Percentiles rank a stretch among this genome's conserved stretches.
phyloP scores from a whole-genome alignment of 345 rosid genomes.

The Populus deltoides region DNA sequence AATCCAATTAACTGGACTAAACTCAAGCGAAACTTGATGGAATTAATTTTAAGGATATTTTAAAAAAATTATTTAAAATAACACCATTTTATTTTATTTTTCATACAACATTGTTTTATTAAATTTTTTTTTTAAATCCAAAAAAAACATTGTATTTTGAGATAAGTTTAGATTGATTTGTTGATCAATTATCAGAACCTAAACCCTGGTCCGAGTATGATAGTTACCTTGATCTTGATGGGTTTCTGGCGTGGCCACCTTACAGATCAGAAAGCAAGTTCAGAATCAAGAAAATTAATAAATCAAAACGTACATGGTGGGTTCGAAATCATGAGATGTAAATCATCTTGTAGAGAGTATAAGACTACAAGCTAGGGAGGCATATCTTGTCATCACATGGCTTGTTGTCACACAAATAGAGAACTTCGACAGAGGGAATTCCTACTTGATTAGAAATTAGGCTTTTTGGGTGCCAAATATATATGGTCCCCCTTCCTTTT shows the following conservation, averaged over 20 bases:
- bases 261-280: background rate
- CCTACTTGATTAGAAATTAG: background rate
- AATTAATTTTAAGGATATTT: too few relatives aligned
- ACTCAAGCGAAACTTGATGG: accelerated
- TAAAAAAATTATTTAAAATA: too few relatives aligned
- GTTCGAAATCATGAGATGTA: background rate
- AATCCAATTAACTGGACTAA: too few relatives aligned
- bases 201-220: too few relatives aligned
- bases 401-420: background rate
- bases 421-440: background rate
- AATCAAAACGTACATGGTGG: background rate
- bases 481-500: background rate
- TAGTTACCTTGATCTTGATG: background rate
- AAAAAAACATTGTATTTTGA: too few relatives aligned
- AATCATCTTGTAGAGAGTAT: background rate
- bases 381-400: slow-evolving; percentile 1
- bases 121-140: too few relatives aligned
- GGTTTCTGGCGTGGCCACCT: background rate
- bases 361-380: background rate
- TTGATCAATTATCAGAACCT: too few relatives aligned
- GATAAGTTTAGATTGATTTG: too few relatives aligned
- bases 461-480: background rate
- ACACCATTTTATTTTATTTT: too few relatives aligned
- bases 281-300: background rate
- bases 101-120: too few relatives aligned